phyloP scores from a whole-genome alignment of 495 filamentous ascomycete species.

The Lepidopterella palustris region DNA sequence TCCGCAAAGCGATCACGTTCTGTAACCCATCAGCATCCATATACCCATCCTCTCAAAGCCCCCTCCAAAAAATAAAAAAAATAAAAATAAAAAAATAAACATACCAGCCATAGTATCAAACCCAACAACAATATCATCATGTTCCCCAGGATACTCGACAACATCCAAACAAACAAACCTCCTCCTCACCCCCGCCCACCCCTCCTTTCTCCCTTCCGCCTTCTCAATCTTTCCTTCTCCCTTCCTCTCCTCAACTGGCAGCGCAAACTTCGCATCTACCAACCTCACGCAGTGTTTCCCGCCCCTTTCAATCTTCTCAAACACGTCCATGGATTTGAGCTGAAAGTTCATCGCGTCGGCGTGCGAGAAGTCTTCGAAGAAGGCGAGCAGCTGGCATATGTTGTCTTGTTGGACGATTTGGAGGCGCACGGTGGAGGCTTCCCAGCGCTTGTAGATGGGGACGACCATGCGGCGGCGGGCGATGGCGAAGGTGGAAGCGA shows the following conservation, averaged over 20 bases:
- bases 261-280: conserved; percentile 82
- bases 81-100: conserved; percentile 34
- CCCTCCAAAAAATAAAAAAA: too few species aligned
- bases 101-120: conserved; percentile 76
- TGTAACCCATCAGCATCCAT: conserved; percentile 10
- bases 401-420: conserved; percentile 72
- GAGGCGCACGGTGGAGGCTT: conserved; percentile 63
- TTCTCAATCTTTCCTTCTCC: conserved; percentile 26
- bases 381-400: conserved; percentile 67
- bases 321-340: conserved; percentile 70
- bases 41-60: too few species aligned
- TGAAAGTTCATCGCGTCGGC: conserved; percentile 82
- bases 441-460: conserved; percentile 89
- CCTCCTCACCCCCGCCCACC: conserved; percentile 48
- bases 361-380: conserved; percentile 76
- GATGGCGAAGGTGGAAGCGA: conserved; percentile 68
- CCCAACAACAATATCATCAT: conserved; percentile 78
- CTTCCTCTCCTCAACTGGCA: conserved; percentile 46
- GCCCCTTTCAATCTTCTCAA: conserved; percentile 61
- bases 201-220: conserved; percentile 17
- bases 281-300: conserved; percentile 64
- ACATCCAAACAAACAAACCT: conserved; percentile 76
- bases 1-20: conserved; percentile 35
- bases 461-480: conserved; percentile 80
- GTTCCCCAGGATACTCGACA: conserved; percentile 80